phyloP scores from a whole-genome alignment of 2,329 filamentous ascomycete species.

The Clonostachys sp. region DNA sequence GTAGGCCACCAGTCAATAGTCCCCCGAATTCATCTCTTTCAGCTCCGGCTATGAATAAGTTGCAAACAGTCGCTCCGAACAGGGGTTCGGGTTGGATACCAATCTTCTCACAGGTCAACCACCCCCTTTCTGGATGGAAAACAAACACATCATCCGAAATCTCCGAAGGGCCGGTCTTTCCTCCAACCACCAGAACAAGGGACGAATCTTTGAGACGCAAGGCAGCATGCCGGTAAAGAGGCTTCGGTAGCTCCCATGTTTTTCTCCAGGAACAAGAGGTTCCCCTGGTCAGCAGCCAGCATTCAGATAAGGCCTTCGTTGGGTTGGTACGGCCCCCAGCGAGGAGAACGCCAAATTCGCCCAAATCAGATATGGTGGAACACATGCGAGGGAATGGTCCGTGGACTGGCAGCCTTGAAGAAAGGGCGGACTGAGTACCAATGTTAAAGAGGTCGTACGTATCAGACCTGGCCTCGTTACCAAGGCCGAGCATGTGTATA shows the following conservation, averaged over 20 bases:
- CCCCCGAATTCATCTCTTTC: slow-evolving; percentile 41
- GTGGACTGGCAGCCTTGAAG: slow-evolving; percentile 13
- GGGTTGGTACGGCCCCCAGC: slow-evolving; percentile 79
- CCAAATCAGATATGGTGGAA: slow-evolving; percentile 68
- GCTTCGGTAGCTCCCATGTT: slow-evolving; percentile 60
- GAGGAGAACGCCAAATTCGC: slow-evolving; percentile 54
- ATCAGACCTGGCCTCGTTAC: slow-evolving; percentile 34
- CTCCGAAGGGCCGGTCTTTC: slow-evolving; percentile 44
- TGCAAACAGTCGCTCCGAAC: slow-evolving; percentile 38
- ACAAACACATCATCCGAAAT: slow-evolving; percentile 50
- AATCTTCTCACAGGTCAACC: slow-evolving; percentile 33
- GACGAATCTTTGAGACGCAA: slow-evolving; percentile 43
- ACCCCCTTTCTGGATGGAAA: slow-evolving; percentile 41
- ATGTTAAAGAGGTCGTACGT: slow-evolving; percentile 45
- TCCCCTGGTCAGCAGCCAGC: slow-evolving; percentile 63
- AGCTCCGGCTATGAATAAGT: slow-evolving; percentile 9
- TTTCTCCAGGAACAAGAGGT: slow-evolving; percentile 53
- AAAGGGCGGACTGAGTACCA: slow-evolving; percentile 8
- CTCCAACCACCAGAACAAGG: slow-evolving; percentile 56
- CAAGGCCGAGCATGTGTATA: slow-evolving; percentile 37
- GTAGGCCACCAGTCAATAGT: slow-evolving; percentile 69
- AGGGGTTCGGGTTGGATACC: slow-evolving; percentile 25
- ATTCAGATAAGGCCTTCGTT: slow-evolving; percentile 62
- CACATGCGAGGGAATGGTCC: slow-evolving; percentile 55
- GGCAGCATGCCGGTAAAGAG: slow-evolving; percentile 72